Base-by-base conservation (phyloP, 176 grass and related monocot genomes). In the Neostapfia colusana region DNA sequence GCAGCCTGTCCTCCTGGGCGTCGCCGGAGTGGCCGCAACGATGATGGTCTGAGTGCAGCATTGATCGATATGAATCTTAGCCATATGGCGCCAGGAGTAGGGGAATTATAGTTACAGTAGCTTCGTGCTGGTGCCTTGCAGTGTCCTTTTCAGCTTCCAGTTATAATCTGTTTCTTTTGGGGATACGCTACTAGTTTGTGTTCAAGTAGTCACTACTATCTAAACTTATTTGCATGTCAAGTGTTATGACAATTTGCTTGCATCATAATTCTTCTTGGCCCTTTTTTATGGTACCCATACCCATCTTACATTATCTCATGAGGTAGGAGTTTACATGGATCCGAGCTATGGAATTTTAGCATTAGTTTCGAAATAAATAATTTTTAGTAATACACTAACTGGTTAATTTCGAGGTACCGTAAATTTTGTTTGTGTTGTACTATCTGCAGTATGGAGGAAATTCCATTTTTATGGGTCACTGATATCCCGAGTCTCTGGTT, bases 1-100 rank as follows among this genome's bases (percentile, higher is more conserved):
- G 77, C 54, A 36, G 13, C 36, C 24, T 6, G 70, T 53, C 18
- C 10, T 86, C 35, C 63, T 61, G 15, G 72, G 43, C 5, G 53
- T 44, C 8, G 63, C 63, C 34, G 62, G 28, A 55, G 23, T 77
- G 10, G 81, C 72, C 43, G 7, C 69, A 4, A 23, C 55, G 35
- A 18, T 62, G 35, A 56, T 34, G 37, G 8, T 63, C 51, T 67
- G 54, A 69, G 56, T 36, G 8, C 55, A 5, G 12, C 7, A 1
- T 21, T 8, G 48, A 66, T 73, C 69, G 16, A 26, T 28, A 16
- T 26, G 5, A 36, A 48, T 42, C 18, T 16, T 16, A n/a, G 7
- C 5, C 15, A 23, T 41, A 18, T 23, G 9, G 39, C n/a, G 0
- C 0, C 26, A 3, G 44, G 3, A 3, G 11, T 42, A 12, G 54